phyloP scores from a whole-genome alignment of 1,284 basidiomycete species.

The Inonotus obliquus region DNA sequence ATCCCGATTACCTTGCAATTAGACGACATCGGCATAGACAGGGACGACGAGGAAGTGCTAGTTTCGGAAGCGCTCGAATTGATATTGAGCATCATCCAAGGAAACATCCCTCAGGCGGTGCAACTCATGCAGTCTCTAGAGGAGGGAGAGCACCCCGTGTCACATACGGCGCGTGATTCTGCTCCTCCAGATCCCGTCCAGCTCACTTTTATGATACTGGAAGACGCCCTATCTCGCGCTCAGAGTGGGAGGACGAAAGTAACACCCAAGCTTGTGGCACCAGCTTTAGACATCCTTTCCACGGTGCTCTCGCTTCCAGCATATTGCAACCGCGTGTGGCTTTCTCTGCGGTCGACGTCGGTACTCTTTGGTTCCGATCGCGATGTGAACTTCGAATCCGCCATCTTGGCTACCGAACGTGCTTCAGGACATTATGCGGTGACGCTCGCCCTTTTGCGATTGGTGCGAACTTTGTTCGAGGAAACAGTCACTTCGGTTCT shows the following conservation, averaged over 20 bases:
- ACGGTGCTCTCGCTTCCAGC: constrained; percentile 69
- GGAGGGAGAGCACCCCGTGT: constrained; percentile 44
- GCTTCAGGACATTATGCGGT: constrained; percentile 73
- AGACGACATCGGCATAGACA: constrained; percentile 67
- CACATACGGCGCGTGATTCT: constrained; percentile 45
- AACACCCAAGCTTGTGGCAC: constrained; percentile 66
- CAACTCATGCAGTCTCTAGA: constrained; percentile 67
- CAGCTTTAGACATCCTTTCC: constrained; percentile 75
- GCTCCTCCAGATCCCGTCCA: constrained; percentile 70
- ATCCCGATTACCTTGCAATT: constrained; percentile 47
- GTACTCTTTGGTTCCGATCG: constrained; percentile 68
- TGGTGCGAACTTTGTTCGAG: constrained; percentile 71
- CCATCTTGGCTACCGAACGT: constrained; percentile 69
- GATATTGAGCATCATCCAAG: constrained; percentile 69
- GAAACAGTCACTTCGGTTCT: constrained; percentile 63
- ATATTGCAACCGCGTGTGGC: constrained; percentile 79
- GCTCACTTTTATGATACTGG: constrained; percentile 78
- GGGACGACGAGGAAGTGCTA: constrained; percentile 54
- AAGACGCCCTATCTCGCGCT: constrained; percentile 63
- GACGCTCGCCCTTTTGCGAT: constrained; percentile 71
- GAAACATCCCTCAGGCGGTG: constrained; percentile 59
- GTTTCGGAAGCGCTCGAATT: constrained; percentile 76
- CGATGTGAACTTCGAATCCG: constrained; percentile 49
- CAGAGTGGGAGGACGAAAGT: constrained; percentile 37
- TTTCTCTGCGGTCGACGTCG: constrained; percentile 75